Evolutionary conservation across 2,329 filamentous ascomycete genomes (phyloP), one percentile per base, ranked within the genome.

Genomic region (Fusarium illudens): DNA sequence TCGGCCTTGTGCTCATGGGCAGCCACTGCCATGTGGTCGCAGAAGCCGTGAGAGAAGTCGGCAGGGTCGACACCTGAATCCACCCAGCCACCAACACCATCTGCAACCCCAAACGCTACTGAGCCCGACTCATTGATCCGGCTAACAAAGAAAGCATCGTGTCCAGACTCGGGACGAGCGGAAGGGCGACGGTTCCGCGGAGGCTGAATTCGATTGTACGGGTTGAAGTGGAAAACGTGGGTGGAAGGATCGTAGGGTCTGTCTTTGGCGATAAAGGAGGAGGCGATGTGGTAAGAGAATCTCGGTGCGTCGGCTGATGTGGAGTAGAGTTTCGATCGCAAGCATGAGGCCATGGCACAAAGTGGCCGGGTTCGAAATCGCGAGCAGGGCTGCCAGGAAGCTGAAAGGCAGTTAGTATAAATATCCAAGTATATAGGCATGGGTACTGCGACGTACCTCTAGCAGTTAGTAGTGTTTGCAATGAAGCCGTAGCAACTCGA

Each of bases 61-160:
- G 94, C 94, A 9, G 96, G 94, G 75, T 99, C 94, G 54, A 99
- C 90, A 44, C 94, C 94, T 36, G 92, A 95, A 72, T 97, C 92
- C 67, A 91, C 89, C 94, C 96, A 99, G 33, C 96, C 96, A 49
- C 96, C 96, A 0, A 99, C 96, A 11, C 96, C 96, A 77, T 99
- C 96, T 55, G 94, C 94, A 22, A 99, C 88, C 17, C 93, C 96
- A 71, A 99, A 90, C 1, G 94, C 93, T 11, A 97, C 87, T 37
- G 89, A 85, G 34, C 89, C 85, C 2, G 86, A 86, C 67, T 89
- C 87, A 53, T 92, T 92, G n/a, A 97, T 83, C 22, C 90, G 88
- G 75, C 91, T 88, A 72, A 96, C 91, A 80, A 99, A 99, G 82
- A 97, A 98, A 60, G 96, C 93, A 84, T 99, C 96, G 80, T 99